These are phyloP conservation scores for Diplodia mutila DNA, from an alignment of 2,329 filamentous ascomycete genomes.

Conservation along the genomic window DNA sequence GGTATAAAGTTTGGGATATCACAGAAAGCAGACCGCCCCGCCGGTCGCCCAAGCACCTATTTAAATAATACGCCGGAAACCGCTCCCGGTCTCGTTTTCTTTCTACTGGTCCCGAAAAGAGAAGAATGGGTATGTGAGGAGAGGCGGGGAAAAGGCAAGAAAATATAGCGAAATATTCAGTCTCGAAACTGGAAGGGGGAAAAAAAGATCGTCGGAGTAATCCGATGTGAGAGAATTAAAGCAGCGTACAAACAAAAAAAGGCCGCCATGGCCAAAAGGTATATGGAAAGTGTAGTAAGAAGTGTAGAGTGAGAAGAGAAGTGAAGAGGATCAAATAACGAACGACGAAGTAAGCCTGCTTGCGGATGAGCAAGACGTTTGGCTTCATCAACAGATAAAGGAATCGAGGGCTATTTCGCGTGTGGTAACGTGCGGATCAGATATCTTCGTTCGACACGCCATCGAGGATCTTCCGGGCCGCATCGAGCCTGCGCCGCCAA, in stretches of 20 bases:
- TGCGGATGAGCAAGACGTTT: not conserved
- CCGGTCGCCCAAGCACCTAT: not conserved
- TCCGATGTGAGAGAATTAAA: constrained; percentile 13
- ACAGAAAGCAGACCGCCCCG: constrained; percentile 24
- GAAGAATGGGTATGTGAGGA: constrained; percentile 24
- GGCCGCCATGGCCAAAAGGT: not conserved
- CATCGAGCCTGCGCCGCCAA: constrained; percentile 73
- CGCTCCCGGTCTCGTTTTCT: constrained; percentile 13
- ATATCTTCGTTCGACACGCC: constrained; percentile 51
- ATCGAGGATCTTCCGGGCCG: constrained; percentile 73
- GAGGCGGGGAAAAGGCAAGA: constrained; percentile 10
- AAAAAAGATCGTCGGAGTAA: constrained; percentile 22
- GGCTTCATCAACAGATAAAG: not conserved
- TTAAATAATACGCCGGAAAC: constrained; percentile 15
- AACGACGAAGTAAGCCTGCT: constrained; percentile 15
- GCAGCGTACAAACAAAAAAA: constrained; percentile 46
- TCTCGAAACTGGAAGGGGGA: not conserved
- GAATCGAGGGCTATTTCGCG: constrained; percentile 7
- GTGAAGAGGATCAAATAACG: constrained; percentile 4
- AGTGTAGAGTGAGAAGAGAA: not conserved
- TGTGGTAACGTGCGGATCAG: not conserved
- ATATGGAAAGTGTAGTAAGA: not conserved
- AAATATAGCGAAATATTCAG: constrained; percentile 13
- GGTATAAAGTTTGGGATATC: constrained; percentile 20
- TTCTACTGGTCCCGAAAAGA: constrained; percentile 10